Percentiles rank a stretch among this genome's conserved stretches.
Evolutionary conservation across 1,139 yeast species (phyloP).

Genomic region (Magnusiomyces tetraspermus): DNA sequence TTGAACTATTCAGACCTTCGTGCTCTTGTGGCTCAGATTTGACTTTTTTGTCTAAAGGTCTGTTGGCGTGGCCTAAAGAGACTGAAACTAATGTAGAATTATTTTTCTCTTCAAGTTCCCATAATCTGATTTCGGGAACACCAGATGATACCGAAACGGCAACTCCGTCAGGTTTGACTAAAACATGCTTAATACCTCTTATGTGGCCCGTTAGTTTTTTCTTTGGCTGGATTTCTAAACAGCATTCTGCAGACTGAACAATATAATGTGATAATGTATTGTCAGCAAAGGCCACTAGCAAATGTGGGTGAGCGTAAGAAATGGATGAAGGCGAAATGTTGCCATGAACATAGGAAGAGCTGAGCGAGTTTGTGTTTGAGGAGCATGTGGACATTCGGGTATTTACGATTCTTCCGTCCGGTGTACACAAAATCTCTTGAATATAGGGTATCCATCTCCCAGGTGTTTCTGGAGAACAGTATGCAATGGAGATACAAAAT

Average conservation of each 20-base stretch:
- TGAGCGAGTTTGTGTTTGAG: constrained; percentile 3
- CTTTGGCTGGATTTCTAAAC: constrained; percentile 14
- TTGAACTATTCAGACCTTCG: neutral
- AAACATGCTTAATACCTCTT: constrained; percentile 15
- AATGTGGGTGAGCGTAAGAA: constrained; percentile 14
- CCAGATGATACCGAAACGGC: constrained; percentile 18
- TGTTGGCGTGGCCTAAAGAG: too few relatives aligned
- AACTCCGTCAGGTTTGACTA: constrained; percentile 15
- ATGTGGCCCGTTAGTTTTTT: constrained; percentile 18
- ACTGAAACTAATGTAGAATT: neutral
- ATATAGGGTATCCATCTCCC: constrained; percentile 14
- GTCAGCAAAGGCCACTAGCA: constrained; percentile 14
- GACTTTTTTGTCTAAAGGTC: neutral
- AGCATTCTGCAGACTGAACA: constrained; percentile 14
- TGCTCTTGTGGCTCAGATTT: too few relatives aligned
- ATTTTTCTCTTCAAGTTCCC: constrained; percentile 13
- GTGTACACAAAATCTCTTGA: constrained; percentile 14
- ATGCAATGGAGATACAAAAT: constrained; percentile 13
- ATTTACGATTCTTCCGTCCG: constrained; percentile 13
- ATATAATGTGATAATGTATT: constrained; percentile 13
- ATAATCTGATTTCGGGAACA: constrained; percentile 18
- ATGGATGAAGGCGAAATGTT: constrained; percentile 6
- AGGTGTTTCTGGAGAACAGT: constrained; percentile 9
- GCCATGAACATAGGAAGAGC: neutral
- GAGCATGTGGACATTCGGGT: constrained; percentile 14